These are phyloP conservation scores for Leptographium flavum DNA, from an alignment of 2,329 filamentous ascomycete species.

Conservation along the genomic window DNA sequence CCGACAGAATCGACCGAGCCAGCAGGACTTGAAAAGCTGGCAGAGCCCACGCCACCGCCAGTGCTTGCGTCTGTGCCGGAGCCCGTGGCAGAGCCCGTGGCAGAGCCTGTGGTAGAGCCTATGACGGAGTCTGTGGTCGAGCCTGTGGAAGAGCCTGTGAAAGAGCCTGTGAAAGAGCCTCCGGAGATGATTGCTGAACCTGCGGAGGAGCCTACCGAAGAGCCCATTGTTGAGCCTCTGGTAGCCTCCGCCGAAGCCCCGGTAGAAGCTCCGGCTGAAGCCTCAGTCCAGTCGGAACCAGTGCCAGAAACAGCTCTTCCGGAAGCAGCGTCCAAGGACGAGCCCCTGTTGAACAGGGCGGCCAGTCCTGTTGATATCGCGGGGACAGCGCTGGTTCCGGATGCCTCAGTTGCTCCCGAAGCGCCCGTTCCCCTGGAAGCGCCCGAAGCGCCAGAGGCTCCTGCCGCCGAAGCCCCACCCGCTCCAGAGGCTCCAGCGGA, in stretches of 20 bases:
- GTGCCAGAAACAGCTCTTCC: neutral
- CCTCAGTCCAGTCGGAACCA: neutral
- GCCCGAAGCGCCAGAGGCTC: too few species aligned
- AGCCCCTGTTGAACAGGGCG: neutral
- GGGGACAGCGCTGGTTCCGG: too few species aligned
- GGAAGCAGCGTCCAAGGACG: neutral
- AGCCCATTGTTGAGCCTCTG: neutral
- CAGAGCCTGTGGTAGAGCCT: neutral
- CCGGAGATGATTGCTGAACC: neutral
- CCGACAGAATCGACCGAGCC: neutral
- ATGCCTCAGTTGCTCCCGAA: too few species aligned
- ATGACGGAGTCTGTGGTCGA: neutral
- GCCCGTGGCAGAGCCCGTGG: neutral
- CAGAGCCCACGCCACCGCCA: neutral
- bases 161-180: neutral
- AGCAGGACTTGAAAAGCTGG: too few species aligned
- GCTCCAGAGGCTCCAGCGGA: too few species aligned
- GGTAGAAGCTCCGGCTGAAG: neutral
- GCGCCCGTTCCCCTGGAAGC: too few species aligned
- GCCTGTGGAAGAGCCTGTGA: neutral
- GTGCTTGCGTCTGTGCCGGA: neutral
- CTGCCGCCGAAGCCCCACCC: too few species aligned
- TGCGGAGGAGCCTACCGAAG: neutral
- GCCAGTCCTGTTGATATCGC: neutral
- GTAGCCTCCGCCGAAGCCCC: neutral